Percentiles rank a stretch among this genome's conserved stretches.
phyloP scores from a whole-genome alignment of 2,329 filamentous ascomycete genomes.

The Hypoxylon sp. region DNA sequence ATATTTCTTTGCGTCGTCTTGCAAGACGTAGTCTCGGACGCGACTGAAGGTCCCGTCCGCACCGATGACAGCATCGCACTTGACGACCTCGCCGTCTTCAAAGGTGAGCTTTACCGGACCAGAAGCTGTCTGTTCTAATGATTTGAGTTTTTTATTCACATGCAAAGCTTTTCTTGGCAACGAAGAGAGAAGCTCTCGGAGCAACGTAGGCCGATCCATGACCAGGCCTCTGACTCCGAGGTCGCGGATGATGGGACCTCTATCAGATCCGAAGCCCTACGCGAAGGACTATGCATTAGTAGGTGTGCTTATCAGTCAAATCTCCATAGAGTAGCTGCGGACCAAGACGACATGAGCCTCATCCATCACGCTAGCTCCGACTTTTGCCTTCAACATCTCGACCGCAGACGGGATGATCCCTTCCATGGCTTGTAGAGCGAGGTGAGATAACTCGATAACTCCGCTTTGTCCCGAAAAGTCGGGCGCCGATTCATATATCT shows the following conservation, averaged over 20 bases:
- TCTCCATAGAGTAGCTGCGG: too few relatives aligned
- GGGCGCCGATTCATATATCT: conserved; percentile 30
- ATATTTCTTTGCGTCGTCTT: background rate
- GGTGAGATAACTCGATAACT: conserved; percentile 12
- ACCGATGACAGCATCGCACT: conserved; percentile 23
- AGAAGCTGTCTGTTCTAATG: conserved; percentile 3
- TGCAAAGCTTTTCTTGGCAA: conserved; percentile 35
- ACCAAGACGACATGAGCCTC: background rate
- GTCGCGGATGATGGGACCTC: too few relatives aligned
- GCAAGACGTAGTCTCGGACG: conserved; percentile 12
- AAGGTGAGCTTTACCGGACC: conserved; percentile 2
- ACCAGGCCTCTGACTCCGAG: too few relatives aligned
- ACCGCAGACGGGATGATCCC: conserved; percentile 6
- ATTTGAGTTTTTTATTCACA: conserved; percentile 28
- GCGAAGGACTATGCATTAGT: too few relatives aligned
- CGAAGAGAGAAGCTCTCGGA: conserved; percentile 18
- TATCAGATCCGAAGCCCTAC: too few relatives aligned
- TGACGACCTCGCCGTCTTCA: background rate
- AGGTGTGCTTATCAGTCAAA: too few relatives aligned
- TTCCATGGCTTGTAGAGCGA: background rate
- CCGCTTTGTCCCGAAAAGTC: conserved; percentile 36
- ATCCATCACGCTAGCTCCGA: background rate
- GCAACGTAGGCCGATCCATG: background rate
- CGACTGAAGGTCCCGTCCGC: conserved; percentile 19
- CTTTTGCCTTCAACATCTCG: background rate